phyloP scores from a whole-genome alignment of 2,329 filamentous ascomycete species.

The Acephala macrosclerotiorum region DNA sequence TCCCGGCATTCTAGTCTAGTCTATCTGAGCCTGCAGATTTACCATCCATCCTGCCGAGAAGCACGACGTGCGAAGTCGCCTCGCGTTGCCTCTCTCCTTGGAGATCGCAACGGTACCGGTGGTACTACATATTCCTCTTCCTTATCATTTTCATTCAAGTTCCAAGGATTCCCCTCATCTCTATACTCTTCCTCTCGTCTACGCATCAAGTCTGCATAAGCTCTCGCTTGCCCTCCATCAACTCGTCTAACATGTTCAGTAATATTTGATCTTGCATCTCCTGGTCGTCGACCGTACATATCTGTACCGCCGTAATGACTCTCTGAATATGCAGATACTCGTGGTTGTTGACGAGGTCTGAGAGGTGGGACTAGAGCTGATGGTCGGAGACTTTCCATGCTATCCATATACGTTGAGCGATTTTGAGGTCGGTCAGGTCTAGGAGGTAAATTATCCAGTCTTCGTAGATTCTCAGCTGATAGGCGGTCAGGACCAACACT shows the following conservation, averaged over 20 bases:
- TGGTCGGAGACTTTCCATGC: not conserved
- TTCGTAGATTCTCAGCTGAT: not conserved
- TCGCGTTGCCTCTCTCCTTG: not conserved
- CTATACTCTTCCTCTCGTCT: not conserved
- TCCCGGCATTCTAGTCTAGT: too few relatives aligned
- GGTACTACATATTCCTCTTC: slow-evolving; percentile 10
- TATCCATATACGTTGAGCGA: slow-evolving; percentile 7
- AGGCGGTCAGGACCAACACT: not conserved
- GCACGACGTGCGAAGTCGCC: not conserved
- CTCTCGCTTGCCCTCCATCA: slow-evolving; percentile 13
- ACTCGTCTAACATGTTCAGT: not conserved
- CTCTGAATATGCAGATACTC: slow-evolving; percentile 1
- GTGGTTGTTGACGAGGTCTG: not conserved
- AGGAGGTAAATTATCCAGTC: not conserved
- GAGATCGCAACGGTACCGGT: not conserved
- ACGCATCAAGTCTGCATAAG: slow-evolving; percentile 12
- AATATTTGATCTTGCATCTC: not conserved
- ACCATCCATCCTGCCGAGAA: not conserved
- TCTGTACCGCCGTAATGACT: slow-evolving; percentile 15
- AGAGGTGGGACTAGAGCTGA: not conserved
- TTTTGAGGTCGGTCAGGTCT: not conserved
- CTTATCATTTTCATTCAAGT: slow-evolving; percentile 5
- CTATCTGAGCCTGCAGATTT: not conserved
- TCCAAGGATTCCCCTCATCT: slow-evolving; percentile 2
- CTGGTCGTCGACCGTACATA: not conserved